Evolutionary conservation across 1,284 basidiomycete species (phyloP), one percentile per base, ranked within the genome.

Genomic region (Phenoliferia sp.): DNA sequence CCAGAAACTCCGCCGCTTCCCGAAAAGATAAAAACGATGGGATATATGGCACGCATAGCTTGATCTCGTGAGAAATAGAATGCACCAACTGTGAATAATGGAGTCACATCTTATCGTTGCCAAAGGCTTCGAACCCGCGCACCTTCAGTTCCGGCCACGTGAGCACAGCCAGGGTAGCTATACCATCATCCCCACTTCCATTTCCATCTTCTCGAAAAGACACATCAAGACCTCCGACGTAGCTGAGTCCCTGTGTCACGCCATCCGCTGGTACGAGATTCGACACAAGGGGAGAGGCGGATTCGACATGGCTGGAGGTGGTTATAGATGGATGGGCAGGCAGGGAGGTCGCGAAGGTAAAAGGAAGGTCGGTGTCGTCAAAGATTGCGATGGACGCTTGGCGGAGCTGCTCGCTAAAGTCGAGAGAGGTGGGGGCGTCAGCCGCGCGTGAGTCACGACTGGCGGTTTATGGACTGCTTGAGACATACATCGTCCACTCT

Each of bases 11-110:
- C 10, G 67, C 70, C 1, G 72, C 68, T 61, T 79, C 78, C 12
- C 78, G 74, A 64, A 78, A 77, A 1, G 77, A 71, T 28, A 79
- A 73, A 64, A 73, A 79, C 0, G 76, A 77, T 28, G 77, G 77
- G 35, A 79, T 69, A 63, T 79, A 79, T 4, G 78, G 78, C 26
- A 17, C 55, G 17, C 6, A 32, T 1, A 57, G 55, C 15, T 57
- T 31, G 29, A 57, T 34, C 15, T 31, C 15, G 29, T 33, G 55
- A 4, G 55, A 57, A 33, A 57, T 31, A 0, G 55, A 57, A n/a
- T 57, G 55, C 1, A 57, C 31, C 17, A 57, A 22, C 55, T 57
- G 29, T 32, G 28, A 26, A 56, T 9, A 12, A 5, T 1, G 54
- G 15, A 44, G 39, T 57, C 15, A 19, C 31, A 7, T 22, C 48